Evolutionary conservation across 768 basidiomycete genomes (phyloP), one percentile per base, ranked within the genome.

Genomic region (Leccinum ochraceum): DNA sequence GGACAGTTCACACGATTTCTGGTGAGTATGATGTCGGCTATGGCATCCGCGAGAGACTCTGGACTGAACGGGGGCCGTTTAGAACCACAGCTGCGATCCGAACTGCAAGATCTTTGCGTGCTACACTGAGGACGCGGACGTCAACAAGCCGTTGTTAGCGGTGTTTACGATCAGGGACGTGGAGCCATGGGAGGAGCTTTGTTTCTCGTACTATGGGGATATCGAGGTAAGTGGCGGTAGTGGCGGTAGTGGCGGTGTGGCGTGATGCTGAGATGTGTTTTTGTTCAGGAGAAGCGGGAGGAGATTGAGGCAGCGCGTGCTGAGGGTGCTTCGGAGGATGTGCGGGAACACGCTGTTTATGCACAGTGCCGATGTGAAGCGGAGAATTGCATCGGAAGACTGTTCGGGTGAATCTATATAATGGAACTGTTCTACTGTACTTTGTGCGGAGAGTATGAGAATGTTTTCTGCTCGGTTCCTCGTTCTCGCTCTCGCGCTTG

Each of bases 51-150:
- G 44, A 10, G 44, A 20, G 44, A 34, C 34, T 34, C 34, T 46
- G n/a, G 5, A 20, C 44, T 46, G 44, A 46, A 20, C 44, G 44
- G 44, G 44, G n/a, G 44, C 44, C 44, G 44, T 20, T 3, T 60
- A 95, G 93, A 97, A 96, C 64, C 94, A 97, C 65, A 93, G 90
- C 17, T 96, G 95, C 67, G 88, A 93, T 59, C 94, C 94, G 0
- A 97, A 96, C 69, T 87, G 88, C 63, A 70, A 71, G 6, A 81
- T 94, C 22, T 80, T 81, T n/a, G 79, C 90, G 0, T 87, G 84
- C 50, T 91, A 94, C 66, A 86, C 92, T 73, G 88, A 93, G 65
- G 92, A 94, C 55, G 81, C 83, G 13, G 84, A 92, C 64, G 67
- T 88, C 16, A 77, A 85, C 11, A 91, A 89, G 68, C 90, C 91